Percentiles rank a stretch among this genome's conserved stretches.
Evolutionary conservation across 75 land plant species (phyloP).

Genomic region (Cryptomeria japonica): DNA sequence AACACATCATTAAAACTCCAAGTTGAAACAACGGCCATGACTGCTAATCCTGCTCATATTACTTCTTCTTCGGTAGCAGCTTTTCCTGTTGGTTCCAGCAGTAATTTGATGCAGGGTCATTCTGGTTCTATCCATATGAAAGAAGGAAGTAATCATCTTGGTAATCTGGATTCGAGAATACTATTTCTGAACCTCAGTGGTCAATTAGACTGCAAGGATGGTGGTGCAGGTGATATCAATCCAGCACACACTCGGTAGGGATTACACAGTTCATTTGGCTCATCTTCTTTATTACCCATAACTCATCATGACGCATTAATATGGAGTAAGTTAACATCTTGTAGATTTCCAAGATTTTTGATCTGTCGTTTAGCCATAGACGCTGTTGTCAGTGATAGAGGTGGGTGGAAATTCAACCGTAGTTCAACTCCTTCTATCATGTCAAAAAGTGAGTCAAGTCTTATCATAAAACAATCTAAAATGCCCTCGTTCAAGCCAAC

Average conservation of each 20-base stretch:
- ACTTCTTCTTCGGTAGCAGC: not conserved
- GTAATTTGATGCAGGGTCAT: not conserved
- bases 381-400: not conserved
- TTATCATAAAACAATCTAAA: not conserved
- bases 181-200: slow-evolving; percentile 11
- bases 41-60: not conserved
- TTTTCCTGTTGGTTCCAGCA: not conserved
- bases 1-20: not conserved
- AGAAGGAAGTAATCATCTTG: not conserved
- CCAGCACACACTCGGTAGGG: not conserved
- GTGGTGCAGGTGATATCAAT: not conserved
- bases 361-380: not conserved
- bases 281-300: not conserved
- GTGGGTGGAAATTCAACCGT: not conserved
- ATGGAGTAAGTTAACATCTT: not conserved
- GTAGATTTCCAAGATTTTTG: not conserved
- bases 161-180: slow-evolving; percentile 2
- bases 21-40: not conserved
- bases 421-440: not conserved
- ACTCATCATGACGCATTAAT: too few species aligned
- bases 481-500: not conserved
- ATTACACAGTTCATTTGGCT: not conserved
- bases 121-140: not conserved
- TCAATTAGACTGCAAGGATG: slow-evolving; percentile 6
- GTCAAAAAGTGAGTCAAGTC: not conserved